Evolutionary conservation across 2,329 filamentous ascomycete genomes (phyloP), one percentile per base, ranked within the genome.

Genomic region (Ascochyta fabae): DNA sequence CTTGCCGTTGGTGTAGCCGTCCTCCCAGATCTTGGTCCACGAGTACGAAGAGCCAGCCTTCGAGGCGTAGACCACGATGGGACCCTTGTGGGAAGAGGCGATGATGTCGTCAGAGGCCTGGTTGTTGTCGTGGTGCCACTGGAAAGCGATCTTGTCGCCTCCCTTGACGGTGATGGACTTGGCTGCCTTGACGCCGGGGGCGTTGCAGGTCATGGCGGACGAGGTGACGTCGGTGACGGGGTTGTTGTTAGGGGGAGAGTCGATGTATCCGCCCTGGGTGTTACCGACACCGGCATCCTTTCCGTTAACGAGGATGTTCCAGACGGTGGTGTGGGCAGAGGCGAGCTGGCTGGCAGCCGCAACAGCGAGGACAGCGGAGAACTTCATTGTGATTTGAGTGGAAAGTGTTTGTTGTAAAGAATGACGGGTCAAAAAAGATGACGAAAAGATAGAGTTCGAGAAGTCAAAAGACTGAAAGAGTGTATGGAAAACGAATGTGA

Each of bases 91-190:
- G 45, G 79, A 81, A 24, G 46, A 33, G 61, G 75, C 83, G 47
- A 85, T 81, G 74, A 84, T 82, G 67, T 83, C 81, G 70, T 84
- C 81, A 22, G 60, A 55, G 31, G 63, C 55, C 56, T 65, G 64
- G 40, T 80, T 77, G 64, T 35, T 76, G 70, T 84, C 65, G 74
- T 84, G 82, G 71, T 79, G 79, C 81, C 81, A 84, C 69, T 83
- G 78, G 64, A 71, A 67, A 49, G 66, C 63, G 36, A 84, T 61
- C 64, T 77, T 77, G 62, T 82, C 80, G 57, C 83, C 83, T 35
- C 64, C 77, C 52, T 78, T 78, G 56, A 83, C 81, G 2, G 72
- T 68, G 62, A 81, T 75, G 6, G 79, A 77, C 65, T 78, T 73
- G 16, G 78, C 59, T n/a, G 72, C 67, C 31, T 69, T 67, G 36